phyloP scores from a whole-genome alignment of 768 basidiomycete genomes.

The Termitomyces sp. region DNA sequence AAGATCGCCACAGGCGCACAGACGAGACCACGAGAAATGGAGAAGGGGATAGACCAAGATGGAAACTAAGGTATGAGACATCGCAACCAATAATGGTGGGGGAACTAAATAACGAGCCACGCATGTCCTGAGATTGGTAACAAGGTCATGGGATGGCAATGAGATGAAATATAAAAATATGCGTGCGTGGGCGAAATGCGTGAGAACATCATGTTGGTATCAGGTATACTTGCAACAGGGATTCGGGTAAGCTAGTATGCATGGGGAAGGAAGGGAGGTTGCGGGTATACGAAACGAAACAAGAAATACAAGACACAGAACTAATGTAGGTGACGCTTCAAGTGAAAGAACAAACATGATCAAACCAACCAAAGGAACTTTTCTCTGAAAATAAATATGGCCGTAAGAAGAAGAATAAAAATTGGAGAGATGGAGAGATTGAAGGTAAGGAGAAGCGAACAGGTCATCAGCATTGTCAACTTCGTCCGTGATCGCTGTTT shows the following conservation, averaged over 20 bases:
- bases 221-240: conserved; percentile 11
- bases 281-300: conserved; percentile 1
- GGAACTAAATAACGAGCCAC: conserved; percentile 3
- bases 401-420: neutral
- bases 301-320: neutral
- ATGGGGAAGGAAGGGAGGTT: neutral
- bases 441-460: neutral
- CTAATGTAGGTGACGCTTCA: neutral
- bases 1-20: conserved; percentile 1
- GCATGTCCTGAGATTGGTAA: conserved; percentile 8
- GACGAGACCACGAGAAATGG: neutral
- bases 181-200: conserved; percentile 8
- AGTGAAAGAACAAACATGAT: neutral
- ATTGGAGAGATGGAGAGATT: neutral
- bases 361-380: neutral
- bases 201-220: conserved; percentile 9
- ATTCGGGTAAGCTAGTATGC: neutral
- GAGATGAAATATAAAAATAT: neutral
- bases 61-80: neutral
- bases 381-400: conserved; percentile 3
- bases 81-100: neutral
- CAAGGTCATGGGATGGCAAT: conserved; percentile 6
- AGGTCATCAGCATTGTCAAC: conserved; percentile 7
- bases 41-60: neutral
- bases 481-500: conserved; percentile 1